These are phyloP conservation scores for Xylaria scruposa DNA, from an alignment of 495 filamentous ascomycete genomes.

Conservation along the genomic window DNA sequence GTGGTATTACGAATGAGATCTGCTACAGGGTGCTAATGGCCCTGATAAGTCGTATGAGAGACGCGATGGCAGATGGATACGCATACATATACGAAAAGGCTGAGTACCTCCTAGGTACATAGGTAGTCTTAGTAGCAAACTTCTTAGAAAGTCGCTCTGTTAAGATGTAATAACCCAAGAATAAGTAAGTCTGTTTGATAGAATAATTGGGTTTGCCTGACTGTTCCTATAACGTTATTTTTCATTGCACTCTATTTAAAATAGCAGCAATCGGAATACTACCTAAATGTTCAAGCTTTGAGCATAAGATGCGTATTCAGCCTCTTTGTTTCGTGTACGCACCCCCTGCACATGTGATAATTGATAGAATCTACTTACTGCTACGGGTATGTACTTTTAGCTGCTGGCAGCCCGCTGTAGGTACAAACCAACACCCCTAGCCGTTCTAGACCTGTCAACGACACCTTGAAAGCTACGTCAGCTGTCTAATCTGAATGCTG, in stretches of 20 bases:
- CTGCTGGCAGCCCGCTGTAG: conserved; percentile 6
- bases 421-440: neutral
- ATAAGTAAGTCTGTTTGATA: too few relatives aligned
- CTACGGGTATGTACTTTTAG: neutral
- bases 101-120: too few relatives aligned
- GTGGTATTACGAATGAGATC: neutral
- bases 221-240: too few relatives aligned
- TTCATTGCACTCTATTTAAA: too few relatives aligned
- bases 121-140: too few relatives aligned
- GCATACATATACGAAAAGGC: too few relatives aligned
- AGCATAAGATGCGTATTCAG: neutral
- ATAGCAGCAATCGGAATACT: too few relatives aligned
- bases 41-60: neutral
- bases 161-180: too few relatives aligned
- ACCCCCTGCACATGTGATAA: conserved; percentile 4
- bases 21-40: neutral
- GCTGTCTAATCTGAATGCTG: conserved; percentile 24
- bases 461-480: conserved; percentile 40
- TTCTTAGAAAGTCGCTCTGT: too few relatives aligned
- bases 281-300: too few relatives aligned
- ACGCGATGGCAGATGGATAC: neutral
- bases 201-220: too few relatives aligned
- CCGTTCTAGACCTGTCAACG: neutral
- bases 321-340: neutral
- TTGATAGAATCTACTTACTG: neutral